Base-by-base conservation (phyloP, 2,329 filamentous ascomycete genomes). In the Cordyceps cateniannulata region DNA sequence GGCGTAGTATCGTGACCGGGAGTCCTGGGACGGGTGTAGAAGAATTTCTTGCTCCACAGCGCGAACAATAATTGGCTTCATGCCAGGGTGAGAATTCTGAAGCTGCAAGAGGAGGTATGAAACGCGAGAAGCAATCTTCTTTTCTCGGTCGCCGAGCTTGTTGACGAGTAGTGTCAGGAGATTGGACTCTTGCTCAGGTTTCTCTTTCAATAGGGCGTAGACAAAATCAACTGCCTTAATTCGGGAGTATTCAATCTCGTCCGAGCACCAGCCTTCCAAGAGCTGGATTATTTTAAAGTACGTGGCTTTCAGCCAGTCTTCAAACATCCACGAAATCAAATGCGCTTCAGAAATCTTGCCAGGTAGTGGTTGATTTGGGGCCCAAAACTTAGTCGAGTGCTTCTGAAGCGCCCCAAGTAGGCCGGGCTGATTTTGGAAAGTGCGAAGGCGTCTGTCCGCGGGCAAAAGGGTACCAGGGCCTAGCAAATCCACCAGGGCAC, bases 141-240 rank as follows among this genome's bases (percentile, higher is more conserved):
- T 92, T 66, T 96, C 91, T 49, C 89, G 90, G 71, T 99, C 95
- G 68, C 96, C 93, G 27, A 99, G 84, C 75, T 99, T 99, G 79
- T 98, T 98, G 66, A 99, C 91, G 62, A 99, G 77, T 60, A 99
- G 79, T 59, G 93, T 87, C 63, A 99, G 79, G 64, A 99, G 78
- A 72, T 99, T 99, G 60, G 93, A 89, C 74, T 99, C 95, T 71
- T 99, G 95, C 74, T 99, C 95, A 0, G 95, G 93, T 76, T 96
- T 99, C 72, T 96, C 93, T 72, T 91, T 95, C 63, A 99, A 78
- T 44, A 99, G 79, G 64, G 93, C 92, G 71, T 88, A 98, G 42
- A 98, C 88, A 68, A 96, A 96, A 66, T 92, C 95, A 49, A 99
- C 82, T 3, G 93, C 90, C 65, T 91, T 87, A 53, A 88, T 89